Evolutionary conservation across 2,329 filamentous ascomycete genomes (phyloP).

Genomic region (Blumeria hordei): DNA sequence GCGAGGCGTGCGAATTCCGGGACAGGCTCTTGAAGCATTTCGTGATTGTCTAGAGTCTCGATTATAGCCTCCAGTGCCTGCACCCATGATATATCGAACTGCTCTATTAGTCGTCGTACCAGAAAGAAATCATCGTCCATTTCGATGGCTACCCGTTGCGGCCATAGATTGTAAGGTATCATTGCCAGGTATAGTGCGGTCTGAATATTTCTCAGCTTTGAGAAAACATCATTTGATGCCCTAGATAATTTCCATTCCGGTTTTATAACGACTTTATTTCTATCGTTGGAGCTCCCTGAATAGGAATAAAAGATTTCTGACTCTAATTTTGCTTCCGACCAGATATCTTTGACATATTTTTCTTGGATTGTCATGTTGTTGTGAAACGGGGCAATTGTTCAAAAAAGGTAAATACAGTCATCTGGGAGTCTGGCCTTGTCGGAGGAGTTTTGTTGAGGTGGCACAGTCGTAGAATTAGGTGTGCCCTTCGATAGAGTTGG

Average conservation of each 20-base stretch:
- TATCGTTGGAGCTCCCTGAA: not conserved
- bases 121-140: not conserved
- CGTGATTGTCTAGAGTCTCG: not conserved
- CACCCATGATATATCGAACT: not conserved
- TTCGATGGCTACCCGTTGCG: not conserved
- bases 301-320: not conserved
- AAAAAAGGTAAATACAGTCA: not conserved
- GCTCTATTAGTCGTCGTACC: not conserved
- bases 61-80: not conserved
- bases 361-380: not conserved
- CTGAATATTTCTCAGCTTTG: not conserved
- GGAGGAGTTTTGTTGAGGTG: not conserved
- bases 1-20: not conserved
- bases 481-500: no score
- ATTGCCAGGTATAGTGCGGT: not conserved
- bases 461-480: no score
- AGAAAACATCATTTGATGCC: not conserved
- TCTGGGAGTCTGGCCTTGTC: not conserved
- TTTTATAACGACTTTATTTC: not conserved
- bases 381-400: not conserved
- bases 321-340: not conserved
- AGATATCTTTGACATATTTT: not conserved
- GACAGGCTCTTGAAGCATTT: not conserved
- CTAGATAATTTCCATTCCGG: not conserved
- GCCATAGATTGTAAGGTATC: not conserved